Evolutionary conservation across 768 basidiomycete genomes (phyloP), one percentile per base, ranked within the genome.

Genomic region (Suillus lakei): DNA sequence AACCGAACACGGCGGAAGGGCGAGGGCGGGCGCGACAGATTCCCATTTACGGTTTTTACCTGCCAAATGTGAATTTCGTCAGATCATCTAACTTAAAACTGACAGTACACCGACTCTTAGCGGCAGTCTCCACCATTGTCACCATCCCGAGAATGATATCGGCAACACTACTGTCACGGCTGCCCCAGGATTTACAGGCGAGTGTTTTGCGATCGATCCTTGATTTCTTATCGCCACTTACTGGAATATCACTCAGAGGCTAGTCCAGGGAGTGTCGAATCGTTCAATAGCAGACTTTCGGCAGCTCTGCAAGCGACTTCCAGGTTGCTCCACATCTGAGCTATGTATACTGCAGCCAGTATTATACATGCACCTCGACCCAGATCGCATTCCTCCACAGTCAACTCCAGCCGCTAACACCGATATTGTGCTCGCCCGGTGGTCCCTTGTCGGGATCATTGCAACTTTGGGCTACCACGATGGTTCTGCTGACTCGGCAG

Each of bases 311-410:
- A 3, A 36, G 13, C 32, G 32, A 55, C 32, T 55, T 55, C 32
- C 34, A 34, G 13, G 4, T 36, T 23, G 54, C n/a, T 34, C 54
- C 32, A 1, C 34, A 55, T 36, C 13, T 4, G n/a, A 55, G 32
- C 21, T 55, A 23, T 23, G 32, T 34, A 23, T 36, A 23, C 34
- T 55, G n/a, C 54, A 36, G 13, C 54, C 54, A 36, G 54, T 55
- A n/a, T 21, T 55, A 34, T 55, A 55, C 34, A 36, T 55, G n/a
- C 15, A 55, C 15, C 54, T 55, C n/a, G 54, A 55, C 34, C 34
- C 54, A 55, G 21, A 36, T 8, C 34, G 34, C 54, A 15, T 55
- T 55, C 54, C 54, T 36, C 34, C 34, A 36, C 12, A 55, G n/a
- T 36, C 34, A 23, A 55, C n/a, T 7, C 54, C 54, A 36, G 54